Percentiles rank a stretch among this genome's conserved stretches.
Evolutionary conservation across 192 early-diverging fungal species (phyloP).

Genomic region (Linnemannia schmuckeri): DNA sequence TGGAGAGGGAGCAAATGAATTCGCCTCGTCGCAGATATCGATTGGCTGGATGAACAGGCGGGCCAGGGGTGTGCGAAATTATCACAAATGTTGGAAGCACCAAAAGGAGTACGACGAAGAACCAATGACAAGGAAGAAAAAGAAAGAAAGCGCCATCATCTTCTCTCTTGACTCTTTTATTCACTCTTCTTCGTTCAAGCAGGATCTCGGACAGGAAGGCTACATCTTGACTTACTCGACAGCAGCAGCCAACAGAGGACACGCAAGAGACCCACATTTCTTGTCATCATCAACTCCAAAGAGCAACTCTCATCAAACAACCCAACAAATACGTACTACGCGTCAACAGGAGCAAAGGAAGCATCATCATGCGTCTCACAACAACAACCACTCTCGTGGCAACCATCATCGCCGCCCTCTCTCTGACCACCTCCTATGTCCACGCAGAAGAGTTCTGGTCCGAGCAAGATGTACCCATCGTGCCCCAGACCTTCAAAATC

Average conservation of each 20-base stretch:
- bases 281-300: background rate
- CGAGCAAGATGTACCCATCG: constrained; percentile 19
- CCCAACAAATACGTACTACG: background rate
- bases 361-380: background rate
- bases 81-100: too few species aligned
- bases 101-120: too few species aligned
- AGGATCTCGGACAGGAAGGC: constrained; percentile 2
- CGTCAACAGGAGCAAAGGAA: background rate
- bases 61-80: too few species aligned
- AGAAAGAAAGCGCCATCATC: too few species aligned
- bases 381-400: background rate
- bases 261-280: background rate
- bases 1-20: too few species aligned
- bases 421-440: background rate
- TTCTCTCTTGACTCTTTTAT: background rate
- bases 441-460: constrained; percentile 15
- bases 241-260: background rate
- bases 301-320: background rate
- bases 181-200: background rate
- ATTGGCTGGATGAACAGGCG: too few species aligned
- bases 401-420: constrained; percentile 9
- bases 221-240: background rate
- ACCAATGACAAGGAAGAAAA: too few species aligned
- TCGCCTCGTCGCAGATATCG: too few species aligned
- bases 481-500: constrained; percentile 64